Base-by-base conservation (phyloP, 1,139 yeast species). In the Debaryomyces subglobosus region DNA sequence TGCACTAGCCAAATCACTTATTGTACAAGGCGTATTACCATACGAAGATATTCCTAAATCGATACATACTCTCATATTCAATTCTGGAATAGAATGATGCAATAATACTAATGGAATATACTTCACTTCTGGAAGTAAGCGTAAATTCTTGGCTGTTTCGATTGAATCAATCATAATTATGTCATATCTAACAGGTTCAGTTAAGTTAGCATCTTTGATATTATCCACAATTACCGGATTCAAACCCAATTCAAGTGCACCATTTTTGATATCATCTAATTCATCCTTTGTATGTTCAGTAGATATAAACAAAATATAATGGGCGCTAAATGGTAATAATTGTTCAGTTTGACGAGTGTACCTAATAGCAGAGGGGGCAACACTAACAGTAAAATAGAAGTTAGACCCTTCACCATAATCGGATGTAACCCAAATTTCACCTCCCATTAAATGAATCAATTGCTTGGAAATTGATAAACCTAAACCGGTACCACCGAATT, bases 401-500 rank as follows among this genome's bases (percentile, higher is more conserved):
- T 85, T 86, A 3, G 95, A 87, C 1, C 96, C 96, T 56, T 79
- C 74, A n/a, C 95, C 95, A 61, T 85, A 86, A 48, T 81, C 81
- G 1, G 94, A 86, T 29, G 88, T 82, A 35, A 89, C 96, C 96
- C 96, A 88, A 53, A 89, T 89, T 54, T 87, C 92, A 60, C 88
- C 96, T 40, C 96, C 96, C 96, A 89, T 89, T 52, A 89, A 77
- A 60, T 88, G 92, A 63, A 89, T 89, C 58, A 89, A 78, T 59
- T 89, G 90, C 64, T 88, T 88, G 6, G 96, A 89, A 65, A 89
- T 89, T 1, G 96, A 87, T 50, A 89, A 77, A 23, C 96, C 96
- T 45, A 89, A 75, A 51, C 94, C 94, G 8, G 96, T 89, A 64
- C 96, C 96, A 63, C 96, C 96, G 64, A 89, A 89, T 65, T 88